Base-by-base conservation (phyloP, 1,284 basidiomycete genomes). In the Sutorius eximius region DNA sequence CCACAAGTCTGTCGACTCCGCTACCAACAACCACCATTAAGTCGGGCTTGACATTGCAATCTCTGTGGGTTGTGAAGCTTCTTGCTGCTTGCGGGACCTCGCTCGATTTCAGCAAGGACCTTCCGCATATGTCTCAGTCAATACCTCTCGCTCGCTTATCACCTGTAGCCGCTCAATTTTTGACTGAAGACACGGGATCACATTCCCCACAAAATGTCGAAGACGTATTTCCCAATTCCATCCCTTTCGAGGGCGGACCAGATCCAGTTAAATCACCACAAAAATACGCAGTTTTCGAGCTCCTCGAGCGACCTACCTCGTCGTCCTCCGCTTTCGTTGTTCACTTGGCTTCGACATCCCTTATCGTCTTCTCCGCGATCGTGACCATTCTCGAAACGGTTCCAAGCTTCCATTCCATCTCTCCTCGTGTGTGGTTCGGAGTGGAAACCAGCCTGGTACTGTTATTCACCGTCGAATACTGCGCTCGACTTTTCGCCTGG, bases 361-460 rank as follows among this genome's bases (percentile, higher is more conserved):
- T 90, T 48, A 90, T 89, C 55, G 68, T 85, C 3, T 63, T 82
- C 59, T 91, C 89, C 22, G 91, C 91, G 0, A 63, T 93, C 34
- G 82, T 95, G 32, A 95, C 93, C 0, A 81, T 92, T 2, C 73
- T 94, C 20, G 93, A 94, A 65, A 95, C 92, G 0, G 83, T 95
- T 8, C 91, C 91, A 0, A 81, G 85, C 0, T 90, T 93, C 62
- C 89, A 92, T 67, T 80, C 81, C 3, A 82, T 85, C 7, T 79
- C 83, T 4, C 82, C 79, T n/a, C 76, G 82, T 37, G 74, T 87
- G 12, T 91, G 92, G 82, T 95, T 95, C 61, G 92, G 92, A 0
- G 69, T 92, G 29, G 90, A 91, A 67, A 89, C 87, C 24, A 82
- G 77, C 49, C 68, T 93, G 16, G 91, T 94, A 13, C 82, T 87